Conservation (phyloP, 768 basidiomycete species). For the Phaeotremella skinneri region DNA sequence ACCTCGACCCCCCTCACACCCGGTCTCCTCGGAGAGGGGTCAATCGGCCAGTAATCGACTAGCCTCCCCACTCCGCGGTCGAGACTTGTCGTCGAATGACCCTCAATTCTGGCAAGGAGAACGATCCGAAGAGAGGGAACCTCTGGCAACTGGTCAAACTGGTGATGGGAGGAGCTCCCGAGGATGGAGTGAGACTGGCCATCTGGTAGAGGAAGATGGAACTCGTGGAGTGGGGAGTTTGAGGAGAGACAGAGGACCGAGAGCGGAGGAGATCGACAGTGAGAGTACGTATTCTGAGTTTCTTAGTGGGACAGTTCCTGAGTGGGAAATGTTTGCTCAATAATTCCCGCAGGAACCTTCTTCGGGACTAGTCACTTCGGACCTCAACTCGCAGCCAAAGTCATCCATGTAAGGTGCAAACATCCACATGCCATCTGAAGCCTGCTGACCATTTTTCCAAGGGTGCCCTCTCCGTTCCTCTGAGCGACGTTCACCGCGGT, state of each 20-base stretch:
- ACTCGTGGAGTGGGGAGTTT: constrained; percentile 11
- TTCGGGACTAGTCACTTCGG: constrained; percentile 33
- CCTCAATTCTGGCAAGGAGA: constrained; percentile 13
- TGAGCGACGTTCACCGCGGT: constrained; percentile 15
- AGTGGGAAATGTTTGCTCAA: background rate
- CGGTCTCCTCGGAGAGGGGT: constrained; percentile 14
- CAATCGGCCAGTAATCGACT: constrained; percentile 1
- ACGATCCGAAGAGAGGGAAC: background rate
- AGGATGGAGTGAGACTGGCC: constrained; percentile 8
- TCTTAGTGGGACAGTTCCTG: constrained; percentile 9
- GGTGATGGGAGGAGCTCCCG: constrained; percentile 1
- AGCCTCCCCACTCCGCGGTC: background rate
- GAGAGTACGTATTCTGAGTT: background rate
- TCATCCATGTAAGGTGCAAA: constrained; percentile 18
- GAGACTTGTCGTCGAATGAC: background rate
- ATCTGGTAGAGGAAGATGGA: constrained; percentile 17
- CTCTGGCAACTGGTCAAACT: background rate
- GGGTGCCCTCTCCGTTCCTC: constrained; percentile 15
- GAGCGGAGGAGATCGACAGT: constrained; percentile 5
- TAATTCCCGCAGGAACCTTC: constrained; percentile 11
- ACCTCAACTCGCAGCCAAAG: constrained; percentile 22
- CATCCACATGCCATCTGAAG: background rate
- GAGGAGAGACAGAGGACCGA: constrained; percentile 9
- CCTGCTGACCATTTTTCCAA: constrained; percentile 1
- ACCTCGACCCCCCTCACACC: constrained; percentile 2